Evolutionary conservation across 768 basidiomycete species (phyloP).

Genomic region (Hygrocybe punicea): DNA sequence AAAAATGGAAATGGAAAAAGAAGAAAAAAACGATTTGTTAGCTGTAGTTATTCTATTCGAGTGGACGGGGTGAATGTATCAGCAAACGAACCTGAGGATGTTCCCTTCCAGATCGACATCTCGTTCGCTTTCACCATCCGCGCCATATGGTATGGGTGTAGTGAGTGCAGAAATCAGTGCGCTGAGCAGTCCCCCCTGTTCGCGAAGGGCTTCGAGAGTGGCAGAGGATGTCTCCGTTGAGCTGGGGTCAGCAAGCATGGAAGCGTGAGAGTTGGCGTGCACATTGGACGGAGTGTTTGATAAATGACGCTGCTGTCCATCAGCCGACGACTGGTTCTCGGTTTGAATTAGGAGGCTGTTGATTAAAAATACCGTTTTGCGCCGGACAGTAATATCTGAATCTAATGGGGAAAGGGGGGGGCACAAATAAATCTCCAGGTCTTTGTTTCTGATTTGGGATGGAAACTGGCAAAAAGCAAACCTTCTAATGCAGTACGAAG

Average conservation of each 20-base stretch:
- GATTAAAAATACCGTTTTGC: slow-evolving; percentile 77
- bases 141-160: slow-evolving; percentile 59
- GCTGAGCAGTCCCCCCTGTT: slow-evolving; percentile 45
- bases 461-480: slow-evolving; percentile 17
- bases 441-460: not conserved
- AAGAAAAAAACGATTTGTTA: not conserved
- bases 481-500: slow-evolving; percentile 62
- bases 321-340: slow-evolving; percentile 17
- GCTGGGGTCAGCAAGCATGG: slow-evolving; percentile 54
- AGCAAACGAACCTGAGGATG: slow-evolving; percentile 46
- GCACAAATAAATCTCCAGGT: too few species aligned
- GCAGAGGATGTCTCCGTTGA: slow-evolving; percentile 49
- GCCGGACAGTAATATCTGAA: slow-evolving; percentile 70
- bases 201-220: slow-evolving; percentile 48
- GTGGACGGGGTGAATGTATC: not conserved
- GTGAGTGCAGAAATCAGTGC: slow-evolving; percentile 51
- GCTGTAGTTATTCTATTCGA: not conserved
- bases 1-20: too few species aligned
- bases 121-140: slow-evolving; percentile 48
- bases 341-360: slow-evolving; percentile 62
- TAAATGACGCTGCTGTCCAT: slow-evolving; percentile 24
- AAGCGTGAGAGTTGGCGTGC: slow-evolving; percentile 73
- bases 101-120: slow-evolving; percentile 70
- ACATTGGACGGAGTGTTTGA: slow-evolving; percentile 29
- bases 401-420: slow-evolving; percentile 47